phyloP scores from a whole-genome alignment of 108 stramenopile genomes.

The Tribonema minus region DNA sequence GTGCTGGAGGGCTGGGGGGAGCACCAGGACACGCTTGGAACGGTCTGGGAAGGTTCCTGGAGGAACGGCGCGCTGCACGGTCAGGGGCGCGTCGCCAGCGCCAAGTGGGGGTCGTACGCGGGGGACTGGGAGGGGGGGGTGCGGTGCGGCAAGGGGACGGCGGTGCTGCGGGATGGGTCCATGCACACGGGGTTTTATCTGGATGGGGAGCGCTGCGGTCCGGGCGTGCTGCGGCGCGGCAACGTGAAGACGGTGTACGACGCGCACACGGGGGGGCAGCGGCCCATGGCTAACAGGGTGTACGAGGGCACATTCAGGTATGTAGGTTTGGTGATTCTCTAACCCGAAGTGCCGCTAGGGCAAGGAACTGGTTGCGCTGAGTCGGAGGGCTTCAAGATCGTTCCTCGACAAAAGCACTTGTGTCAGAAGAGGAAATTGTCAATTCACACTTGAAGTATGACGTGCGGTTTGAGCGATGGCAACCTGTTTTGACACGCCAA shows the following conservation, averaged over 20 bases:
- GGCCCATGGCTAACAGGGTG: constrained; percentile 1
- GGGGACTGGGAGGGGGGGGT: constrained; percentile 14
- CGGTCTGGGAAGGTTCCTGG: constrained; percentile 13
- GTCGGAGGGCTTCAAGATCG: too few relatives aligned
- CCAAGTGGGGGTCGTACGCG: constrained; percentile 1
- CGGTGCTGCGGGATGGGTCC: neutral
- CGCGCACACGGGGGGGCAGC: neutral
- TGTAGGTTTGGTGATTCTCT: too few relatives aligned
- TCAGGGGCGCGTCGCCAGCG: neutral
- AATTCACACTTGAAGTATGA: too few relatives aligned
- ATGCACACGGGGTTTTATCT: constrained; percentile 19
- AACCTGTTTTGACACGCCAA: too few relatives aligned
- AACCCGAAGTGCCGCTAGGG: too few relatives aligned
- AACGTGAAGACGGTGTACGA: constrained; percentile 36
- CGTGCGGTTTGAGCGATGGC: too few relatives aligned
- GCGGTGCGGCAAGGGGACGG: constrained; percentile 5
- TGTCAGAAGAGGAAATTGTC: too few relatives aligned
- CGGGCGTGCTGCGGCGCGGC: constrained; percentile 9
- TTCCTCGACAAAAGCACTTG: too few relatives aligned
- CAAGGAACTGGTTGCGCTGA: too few relatives aligned
- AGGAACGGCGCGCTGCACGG: constrained; percentile 7
- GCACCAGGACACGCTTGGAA: neutral
- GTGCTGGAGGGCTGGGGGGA: neutral
- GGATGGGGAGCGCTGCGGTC: constrained; percentile 3
- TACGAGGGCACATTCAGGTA: constrained; percentile 31